Evolutionary conservation across 2,329 filamentous ascomycete species (phyloP), one percentile per base, ranked within the genome.

Genomic region (Fusarium sarcochroum): DNA sequence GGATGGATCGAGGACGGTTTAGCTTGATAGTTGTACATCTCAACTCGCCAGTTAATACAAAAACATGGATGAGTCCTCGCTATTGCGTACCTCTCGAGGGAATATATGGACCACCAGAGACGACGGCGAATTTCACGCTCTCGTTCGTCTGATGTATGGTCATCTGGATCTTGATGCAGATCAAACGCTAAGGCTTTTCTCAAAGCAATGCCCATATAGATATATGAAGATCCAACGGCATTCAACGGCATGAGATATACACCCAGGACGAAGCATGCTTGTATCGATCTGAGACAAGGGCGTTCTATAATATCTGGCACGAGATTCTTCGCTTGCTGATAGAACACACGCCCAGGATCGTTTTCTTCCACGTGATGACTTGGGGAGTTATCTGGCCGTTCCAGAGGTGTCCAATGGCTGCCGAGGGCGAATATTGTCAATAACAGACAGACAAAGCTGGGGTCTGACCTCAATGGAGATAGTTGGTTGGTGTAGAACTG

Each of bases 391-490:
- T 10, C 27, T 2, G 45, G 46, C 3, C 46, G 53, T 1, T 56
- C 53, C 7, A 56, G 10, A 2, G 25, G 35, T 9, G 46, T 41
- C 53, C 46, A 52, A 3, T 56, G 46, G n/a, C 53, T 56, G 2
- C 53, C 53, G 11, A 56, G 53, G n/a, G 53, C 53, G 5, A 56
- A 56, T 4, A 52, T 56, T 0, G 53, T 40, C 17, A 56, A 41
- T 27, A 48, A 17, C 2, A 56, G 53, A 34, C 53, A 56, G 0
- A 56, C 30, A n/a, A 56, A 56, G 1, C 46, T 52, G 4, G 53
- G 46, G 4, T 52, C 53, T 3, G 32, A 52, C 6, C 53, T 32
- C 8, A 56, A 18, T 0, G 25, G 18, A 7, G 34, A 41, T 7
- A 35, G 14, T 9, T n/a, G 17, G 7, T 20, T 40, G 7, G 27